Conservation (phyloP, 768 basidiomycete genomes). For the Cyclocybe aegerita region DNA sequence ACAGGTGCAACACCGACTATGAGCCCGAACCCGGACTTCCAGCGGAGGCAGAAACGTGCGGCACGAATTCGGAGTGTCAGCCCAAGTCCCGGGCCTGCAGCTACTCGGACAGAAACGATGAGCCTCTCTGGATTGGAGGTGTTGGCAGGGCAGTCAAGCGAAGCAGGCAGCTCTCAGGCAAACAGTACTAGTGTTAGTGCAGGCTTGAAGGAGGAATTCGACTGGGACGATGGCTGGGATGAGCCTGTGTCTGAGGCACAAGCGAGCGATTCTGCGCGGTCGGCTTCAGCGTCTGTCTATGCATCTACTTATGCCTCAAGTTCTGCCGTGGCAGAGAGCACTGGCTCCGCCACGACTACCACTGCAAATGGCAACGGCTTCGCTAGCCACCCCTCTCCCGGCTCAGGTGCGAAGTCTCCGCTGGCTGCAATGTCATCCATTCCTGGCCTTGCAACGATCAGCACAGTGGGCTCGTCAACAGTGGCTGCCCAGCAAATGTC, state of each 20-base stretch:
- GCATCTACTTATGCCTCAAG: neutral
- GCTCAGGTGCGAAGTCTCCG: neutral
- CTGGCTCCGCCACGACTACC: neutral
- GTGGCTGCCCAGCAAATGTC: constrained; percentile 25
- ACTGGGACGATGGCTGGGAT: constrained; percentile 22
- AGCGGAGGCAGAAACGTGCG: constrained; percentile 19
- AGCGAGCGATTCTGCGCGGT: constrained; percentile 2
- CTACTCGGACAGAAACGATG: no score
- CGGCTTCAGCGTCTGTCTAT: neutral
- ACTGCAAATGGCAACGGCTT: neutral
- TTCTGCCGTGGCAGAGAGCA: neutral
- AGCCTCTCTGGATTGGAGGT: no score
- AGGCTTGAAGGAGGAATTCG: constrained; percentile 8
- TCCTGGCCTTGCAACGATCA: constrained; percentile 13
- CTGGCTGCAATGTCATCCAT: constrained; percentile 11
- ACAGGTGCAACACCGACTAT: constrained; percentile 50
- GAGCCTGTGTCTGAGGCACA: constrained; percentile 11
- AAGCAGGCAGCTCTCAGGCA: no score
- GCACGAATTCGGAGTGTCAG: neutral
- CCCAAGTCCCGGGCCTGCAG: no score
- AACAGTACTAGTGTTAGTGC: no score
- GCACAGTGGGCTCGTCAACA: constrained; percentile 5
- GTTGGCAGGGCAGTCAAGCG: no score
- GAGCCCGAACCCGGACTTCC: constrained; percentile 49
- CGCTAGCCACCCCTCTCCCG: neutral